Evolutionary conservation across 2,329 filamentous ascomycete species (phyloP), one percentile per base, ranked within the genome.

Genomic region (Penicillium sp.): DNA sequence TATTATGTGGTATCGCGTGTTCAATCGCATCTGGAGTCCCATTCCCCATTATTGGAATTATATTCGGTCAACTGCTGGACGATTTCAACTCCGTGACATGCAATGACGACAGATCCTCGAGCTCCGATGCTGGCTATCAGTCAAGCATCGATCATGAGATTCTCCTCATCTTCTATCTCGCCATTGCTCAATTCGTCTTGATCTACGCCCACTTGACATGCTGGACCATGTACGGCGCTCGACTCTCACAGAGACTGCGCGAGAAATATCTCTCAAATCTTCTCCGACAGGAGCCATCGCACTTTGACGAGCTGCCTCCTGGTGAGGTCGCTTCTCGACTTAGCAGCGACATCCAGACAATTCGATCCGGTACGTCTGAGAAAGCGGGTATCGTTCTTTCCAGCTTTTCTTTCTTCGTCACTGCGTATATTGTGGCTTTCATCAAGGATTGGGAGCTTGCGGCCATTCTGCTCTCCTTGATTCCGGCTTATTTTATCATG

Each of bases 361-460:
- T 89, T 46, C 85, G 86, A 61, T 79, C 80, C 0, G 86, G 86
- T 13, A 87, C 85, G 0, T 85, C 82, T 1, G 86, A 89, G 68
- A 89, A 89, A 66, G 85, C 87, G 14, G 85, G 85, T 46, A 81
- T 87, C 30, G 79, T 81, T 57, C 75, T 89, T 4, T 78, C 80
- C 22, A 84, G 79, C 45, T 67, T 81, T 9, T 82, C 83, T 2
- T 89, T 87, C 67, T 88, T 88, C 63, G 64, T 87, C 47, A 83
- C 86, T 0, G 82, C 85, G 3, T 88, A 86, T 55, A 74, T 85
- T 4, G 81, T 89, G 14, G 84, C 84, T 1, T 89, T 89, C 56
- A 80, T 84, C 64, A 83, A 85, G 60, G 77, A 87, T 58, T 74
- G 80, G 14, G 76, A 76, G 44, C 75, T 89, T 8, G 84, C 86